phyloP scores from a whole-genome alignment of 352 stramenopile species.

The Pythium grandisporangium region DNA sequence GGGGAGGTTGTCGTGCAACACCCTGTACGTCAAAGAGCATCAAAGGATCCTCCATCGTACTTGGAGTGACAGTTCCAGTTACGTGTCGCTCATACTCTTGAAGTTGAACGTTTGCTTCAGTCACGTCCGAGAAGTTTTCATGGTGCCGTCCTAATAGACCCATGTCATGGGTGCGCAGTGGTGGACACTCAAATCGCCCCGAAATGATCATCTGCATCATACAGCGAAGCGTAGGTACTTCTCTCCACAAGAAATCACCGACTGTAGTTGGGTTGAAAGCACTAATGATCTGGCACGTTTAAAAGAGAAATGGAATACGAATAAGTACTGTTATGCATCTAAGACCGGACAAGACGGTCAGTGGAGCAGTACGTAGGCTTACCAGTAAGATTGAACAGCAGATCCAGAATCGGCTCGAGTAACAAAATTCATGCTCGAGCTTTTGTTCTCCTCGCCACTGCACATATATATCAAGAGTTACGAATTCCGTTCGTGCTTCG shows the following conservation, averaged over 20 bases:
- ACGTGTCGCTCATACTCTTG: slow-evolving; percentile 67
- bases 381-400: slow-evolving; percentile 80
- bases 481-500: too few relatives aligned
- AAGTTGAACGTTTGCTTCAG: slow-evolving; percentile 52
- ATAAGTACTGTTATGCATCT: background rate
- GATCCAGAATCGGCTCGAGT: slow-evolving; percentile 79
- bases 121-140: slow-evolving; percentile 35
- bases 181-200: slow-evolving; percentile 59
- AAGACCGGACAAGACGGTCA: background rate
- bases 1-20: slow-evolving; percentile 56
- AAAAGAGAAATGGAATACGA: background rate
- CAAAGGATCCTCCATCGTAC: slow-evolving; percentile 46
- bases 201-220: slow-evolving; percentile 87
- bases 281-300: slow-evolving; percentile 30
- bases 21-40: slow-evolving; percentile 69
- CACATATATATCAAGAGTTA: background rate
- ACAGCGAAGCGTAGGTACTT: slow-evolving; percentile 60
- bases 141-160: slow-evolving; percentile 54
- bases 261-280: slow-evolving; percentile 73
- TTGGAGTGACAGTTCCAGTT: slow-evolving; percentile 23
- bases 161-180: slow-evolving; percentile 39
- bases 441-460: slow-evolving; percentile 51
- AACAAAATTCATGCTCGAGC: slow-evolving; percentile 65
- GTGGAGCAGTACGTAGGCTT: background rate
- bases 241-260: slow-evolving; percentile 62